Base-by-base conservation (phyloP, 192 early-diverging fungal species). In the Backusella liffmaniae region DNA sequence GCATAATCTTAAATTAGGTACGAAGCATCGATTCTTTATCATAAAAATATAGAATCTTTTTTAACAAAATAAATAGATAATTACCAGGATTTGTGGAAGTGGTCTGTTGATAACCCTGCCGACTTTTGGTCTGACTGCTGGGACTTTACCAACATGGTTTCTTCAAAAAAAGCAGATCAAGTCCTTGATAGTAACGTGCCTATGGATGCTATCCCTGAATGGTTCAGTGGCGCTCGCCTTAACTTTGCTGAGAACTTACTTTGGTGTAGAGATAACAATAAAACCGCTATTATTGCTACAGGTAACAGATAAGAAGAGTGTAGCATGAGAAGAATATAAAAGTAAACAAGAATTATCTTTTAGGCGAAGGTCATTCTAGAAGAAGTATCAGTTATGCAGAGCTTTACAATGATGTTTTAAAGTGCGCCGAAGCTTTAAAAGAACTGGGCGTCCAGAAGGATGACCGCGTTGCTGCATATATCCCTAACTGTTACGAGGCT, bases 231-330 rank as follows among this genome's bases (percentile, higher is more conserved):
- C 3, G 88, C 92, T 0, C 82, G 82, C 18, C 83, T 99, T 37
- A 99, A 99, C 85, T 97, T 94, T 83, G 91, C 98, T 29, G 96
- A 99, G 78, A 97, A 98, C 80, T 75, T 96, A 13, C 78, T 98
- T 26, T 84, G 85, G 77, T 84, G 82, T 66, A 83, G 84, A 42
- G 82, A 84, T 44, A 36, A 77, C 5, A 73, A 82, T 37, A 88
- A 86, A 79, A 75, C 78, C 13, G 89, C 89, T 23, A 83, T 90
- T 35, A 83, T 90, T 66, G 88, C 88, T 23, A 82, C 89, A 32
- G 87, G 87, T 72, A 83, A 74, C 15, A 26, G 3, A 5, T 18
- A 67, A 30, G 32, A 49, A 44, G 44, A 68, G 16, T 44, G 42
- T 39, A 16, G 59, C 5, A 26, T 29, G 7, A 34, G 15, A 67